phyloP scores from a whole-genome alignment of 2,329 filamentous ascomycete genomes.

The Blastomyces parvus region DNA sequence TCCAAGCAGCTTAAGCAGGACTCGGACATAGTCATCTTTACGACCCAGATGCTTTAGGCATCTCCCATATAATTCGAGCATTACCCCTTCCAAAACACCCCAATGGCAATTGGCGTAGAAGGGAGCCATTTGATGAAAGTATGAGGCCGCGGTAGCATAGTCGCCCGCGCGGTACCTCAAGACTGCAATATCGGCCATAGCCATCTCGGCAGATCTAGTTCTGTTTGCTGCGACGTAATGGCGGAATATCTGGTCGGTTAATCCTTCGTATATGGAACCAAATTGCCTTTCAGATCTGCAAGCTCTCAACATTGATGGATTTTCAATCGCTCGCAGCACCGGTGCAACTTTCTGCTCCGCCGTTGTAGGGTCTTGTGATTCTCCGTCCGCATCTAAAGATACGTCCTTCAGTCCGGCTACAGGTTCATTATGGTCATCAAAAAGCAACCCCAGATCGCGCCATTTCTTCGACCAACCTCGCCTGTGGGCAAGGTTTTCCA shows the following conservation, averaged over 20 bases:
- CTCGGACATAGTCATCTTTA: slow-evolving; percentile 68
- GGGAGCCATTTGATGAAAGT: slow-evolving; percentile 67
- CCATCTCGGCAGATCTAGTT: slow-evolving; percentile 63
- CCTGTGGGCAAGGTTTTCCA: slow-evolving; percentile 63
- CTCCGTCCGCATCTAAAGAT: slow-evolving; percentile 26
- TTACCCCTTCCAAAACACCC: slow-evolving; percentile 68
- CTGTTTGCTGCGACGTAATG: slow-evolving; percentile 75
- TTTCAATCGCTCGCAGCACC: slow-evolving; percentile 42
- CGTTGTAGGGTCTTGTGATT: slow-evolving; percentile 14
- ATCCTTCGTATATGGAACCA: slow-evolving; percentile 57
- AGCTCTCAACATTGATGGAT: slow-evolving; percentile 51
- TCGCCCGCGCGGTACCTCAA: slow-evolving; percentile 70
- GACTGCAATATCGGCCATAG: slow-evolving; percentile 75
- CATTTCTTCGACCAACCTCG: slow-evolving; percentile 70
- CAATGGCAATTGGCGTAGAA: slow-evolving; percentile 72
- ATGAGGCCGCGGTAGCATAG: slow-evolving; percentile 61
- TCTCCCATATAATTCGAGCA: slow-evolving; percentile 74
- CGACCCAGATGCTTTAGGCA: slow-evolving; percentile 70
- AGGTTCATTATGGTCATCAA: slow-evolving; percentile 24
- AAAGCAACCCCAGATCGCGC: slow-evolving; percentile 46
- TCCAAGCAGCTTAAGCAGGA: slow-evolving; percentile 57
- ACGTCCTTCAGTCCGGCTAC: slow-evolving; percentile 28
- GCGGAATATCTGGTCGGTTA: slow-evolving; percentile 76
- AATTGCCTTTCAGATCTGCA: slow-evolving; percentile 55
- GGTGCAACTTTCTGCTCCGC: neutral